Evolutionary conservation across 169 alveolate genomes (phyloP).

Genomic region (Neospora caninum): DNA sequence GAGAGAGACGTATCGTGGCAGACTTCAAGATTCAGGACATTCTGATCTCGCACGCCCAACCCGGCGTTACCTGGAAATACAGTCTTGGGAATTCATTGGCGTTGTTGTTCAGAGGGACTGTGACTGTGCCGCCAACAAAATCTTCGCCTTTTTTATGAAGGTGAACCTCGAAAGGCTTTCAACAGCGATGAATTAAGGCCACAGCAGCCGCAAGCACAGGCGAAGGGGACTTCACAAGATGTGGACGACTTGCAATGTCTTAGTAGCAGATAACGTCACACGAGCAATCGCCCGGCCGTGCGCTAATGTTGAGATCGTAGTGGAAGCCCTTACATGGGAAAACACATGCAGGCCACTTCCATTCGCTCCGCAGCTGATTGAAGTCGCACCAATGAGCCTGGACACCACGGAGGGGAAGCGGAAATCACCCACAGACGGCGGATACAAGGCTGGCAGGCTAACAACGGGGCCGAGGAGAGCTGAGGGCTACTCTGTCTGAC

Average conservation of each 20-base stretch:
- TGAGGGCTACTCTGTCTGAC: background rate
- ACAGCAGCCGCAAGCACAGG: background rate
- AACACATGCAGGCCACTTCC: background rate
- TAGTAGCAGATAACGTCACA: background rate
- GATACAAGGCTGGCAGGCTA: background rate
- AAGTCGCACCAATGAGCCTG: background rate
- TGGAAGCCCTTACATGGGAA: background rate
- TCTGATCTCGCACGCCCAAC: too few relatives aligned
- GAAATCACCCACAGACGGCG: background rate
- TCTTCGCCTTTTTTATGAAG: background rate
- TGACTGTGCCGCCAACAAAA: too few relatives aligned
- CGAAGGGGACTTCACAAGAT: background rate
- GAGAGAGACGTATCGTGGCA: too few relatives aligned
- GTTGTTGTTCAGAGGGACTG: too few relatives aligned
- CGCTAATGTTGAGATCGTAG: background rate
- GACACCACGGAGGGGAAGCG: background rate
- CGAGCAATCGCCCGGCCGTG: background rate
- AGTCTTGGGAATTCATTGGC: conserved; percentile 18
- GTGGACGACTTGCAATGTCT: too few relatives aligned
- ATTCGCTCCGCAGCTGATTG: background rate
- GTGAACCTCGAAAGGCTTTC: conserved; percentile 18
- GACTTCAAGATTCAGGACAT: too few relatives aligned
- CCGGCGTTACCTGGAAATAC: conserved; percentile 8
- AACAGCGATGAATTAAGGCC: background rate
- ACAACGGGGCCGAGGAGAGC: too few relatives aligned